These are phyloP conservation scores for Colletotrichum somersetense DNA, from an alignment of 2,329 filamentous ascomycete species.

Conservation along the genomic window DNA sequence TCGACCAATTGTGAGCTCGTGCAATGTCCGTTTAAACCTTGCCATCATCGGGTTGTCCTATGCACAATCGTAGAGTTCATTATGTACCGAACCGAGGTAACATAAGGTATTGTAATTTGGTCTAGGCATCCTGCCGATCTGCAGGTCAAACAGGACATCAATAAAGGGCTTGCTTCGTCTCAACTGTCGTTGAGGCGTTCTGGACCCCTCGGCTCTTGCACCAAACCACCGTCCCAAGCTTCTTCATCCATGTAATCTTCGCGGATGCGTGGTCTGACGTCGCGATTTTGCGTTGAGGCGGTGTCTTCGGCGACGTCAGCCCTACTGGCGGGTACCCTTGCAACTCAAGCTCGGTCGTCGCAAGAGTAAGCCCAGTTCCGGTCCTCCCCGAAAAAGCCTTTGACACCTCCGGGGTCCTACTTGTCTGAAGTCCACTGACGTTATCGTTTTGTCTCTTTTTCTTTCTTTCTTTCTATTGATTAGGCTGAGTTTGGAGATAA, in stretches of 20 bases:
- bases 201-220: neutral
- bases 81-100: neutral
- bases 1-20: neutral
- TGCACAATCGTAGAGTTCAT: neutral
- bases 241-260: neutral
- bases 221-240: neutral
- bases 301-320: neutral
- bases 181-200: neutral
- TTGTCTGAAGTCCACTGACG: too few relatives aligned
- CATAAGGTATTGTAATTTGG: neutral
- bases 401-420: neutral
- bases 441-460: neutral
- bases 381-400: neutral
- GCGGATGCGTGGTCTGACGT: neutral
- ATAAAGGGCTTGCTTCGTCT: neutral
- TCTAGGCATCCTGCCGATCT: neutral
- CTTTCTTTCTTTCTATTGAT: neutral
- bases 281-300: neutral
- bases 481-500: fast-evolving
- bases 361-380: neutral
- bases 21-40: neutral
- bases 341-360: neutral
- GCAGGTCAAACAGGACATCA: neutral
- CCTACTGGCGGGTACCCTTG: neutral
- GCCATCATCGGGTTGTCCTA: neutral